Base-by-base conservation (phyloP, 106 monocot species). In the Cymbidium sinense region DNA sequence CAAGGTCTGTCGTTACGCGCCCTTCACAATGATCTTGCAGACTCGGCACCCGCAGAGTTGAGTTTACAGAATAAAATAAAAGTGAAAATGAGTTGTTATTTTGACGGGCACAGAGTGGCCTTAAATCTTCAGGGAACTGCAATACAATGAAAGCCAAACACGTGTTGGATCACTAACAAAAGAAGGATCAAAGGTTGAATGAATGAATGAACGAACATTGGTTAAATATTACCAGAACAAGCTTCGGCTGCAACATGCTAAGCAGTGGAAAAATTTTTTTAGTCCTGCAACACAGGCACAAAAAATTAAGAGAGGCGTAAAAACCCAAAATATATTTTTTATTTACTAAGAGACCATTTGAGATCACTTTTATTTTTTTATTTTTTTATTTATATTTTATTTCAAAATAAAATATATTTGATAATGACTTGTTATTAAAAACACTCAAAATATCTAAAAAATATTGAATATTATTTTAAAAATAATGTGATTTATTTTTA, bases 121-220 rank as follows among this genome's bases (percentile, higher is more conserved):
- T 84, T 50, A 84, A 15, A 76, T 33, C 80, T 74, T 91, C 88
- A 50, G 88, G 91, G 50, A 88, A 73, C 91, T 91, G 82, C 64
- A 77, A 80, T 74, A 37, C 5, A 3, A 77, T 34, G 8, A 51
- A 30, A 83, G 20, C 30, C 64, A 8, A 55, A 1, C 0, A 67
- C 43, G 23, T 27, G 5, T 13, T 34, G 34, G 4, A 31, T 28
- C 28, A 34, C 12, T 34, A 69, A 33, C 2, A n/a, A 6, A 58
- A 9, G 31, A 12, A 67, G 17, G 17, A 67, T 67, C 17, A 30
- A 33, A 33, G 67, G 67, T 67, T 67, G 29, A 33, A 67, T 67
- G 65, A 65, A 65, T 15, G 67, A 33, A 67, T 8, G 11, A 15
- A 4, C 5, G 5, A 30, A 67, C 8, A 11, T 23, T 9, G 11